Conservation (phyloP, 192 early-diverging fungal species). For the Coemansia reversa region DNA sequence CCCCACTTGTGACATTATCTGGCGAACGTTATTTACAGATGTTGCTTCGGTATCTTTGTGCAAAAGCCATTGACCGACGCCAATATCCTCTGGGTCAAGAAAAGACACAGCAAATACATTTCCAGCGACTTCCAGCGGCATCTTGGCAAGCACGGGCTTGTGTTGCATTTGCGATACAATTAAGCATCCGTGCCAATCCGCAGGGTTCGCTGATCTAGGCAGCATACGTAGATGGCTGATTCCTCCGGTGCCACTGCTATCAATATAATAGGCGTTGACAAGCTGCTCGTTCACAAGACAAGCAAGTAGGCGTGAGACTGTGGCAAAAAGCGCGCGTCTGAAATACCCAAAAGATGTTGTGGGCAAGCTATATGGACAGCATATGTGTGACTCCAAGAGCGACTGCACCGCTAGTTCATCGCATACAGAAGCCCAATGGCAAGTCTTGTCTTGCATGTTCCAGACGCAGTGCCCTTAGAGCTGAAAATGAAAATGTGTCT, state of each 20-base stretch:
- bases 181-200: conserved; percentile 18
- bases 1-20: conserved; percentile 54
- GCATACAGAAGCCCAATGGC: background rate
- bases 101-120: conserved; percentile 16
- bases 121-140: background rate
- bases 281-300: conserved; percentile 61
- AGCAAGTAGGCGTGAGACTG: conserved; percentile 56
- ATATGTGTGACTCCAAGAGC: conserved; percentile 10
- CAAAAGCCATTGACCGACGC: conserved; percentile 29
- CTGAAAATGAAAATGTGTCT: background rate
- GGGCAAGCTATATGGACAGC: conserved; percentile 17
- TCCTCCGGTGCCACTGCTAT: conserved; percentile 18
- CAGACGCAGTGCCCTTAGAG: background rate
- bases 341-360: conserved; percentile 25
- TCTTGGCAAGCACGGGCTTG: conserved; percentile 20
- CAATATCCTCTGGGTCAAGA: conserved; percentile 52
- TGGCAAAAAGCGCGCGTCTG: conserved; percentile 54
- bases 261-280: conserved; percentile 49
- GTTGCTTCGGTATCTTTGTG: background rate
- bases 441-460: conserved; percentile 4
- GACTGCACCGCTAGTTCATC: conserved; percentile 12
- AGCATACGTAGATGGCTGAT: conserved; percentile 20
- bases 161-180: conserved; percentile 23
- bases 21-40: conserved; percentile 22
- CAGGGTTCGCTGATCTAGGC: conserved; percentile 23